phyloP scores from a whole-genome alignment of 495 filamentous ascomycete genomes.

The Trichoderma erinaceum region DNA sequence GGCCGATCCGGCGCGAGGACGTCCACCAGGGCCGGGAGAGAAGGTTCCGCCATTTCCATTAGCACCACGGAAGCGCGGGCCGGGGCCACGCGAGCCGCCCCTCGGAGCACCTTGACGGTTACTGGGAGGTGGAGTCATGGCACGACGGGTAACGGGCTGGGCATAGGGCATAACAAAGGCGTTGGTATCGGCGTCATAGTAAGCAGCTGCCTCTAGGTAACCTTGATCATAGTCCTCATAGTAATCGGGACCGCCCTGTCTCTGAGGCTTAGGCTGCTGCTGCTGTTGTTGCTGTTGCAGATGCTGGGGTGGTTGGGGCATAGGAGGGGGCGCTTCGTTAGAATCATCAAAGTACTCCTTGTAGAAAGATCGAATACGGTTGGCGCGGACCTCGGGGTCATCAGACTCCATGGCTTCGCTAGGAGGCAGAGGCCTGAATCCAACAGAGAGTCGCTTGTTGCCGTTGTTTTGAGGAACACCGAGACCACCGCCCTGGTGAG shows the following conservation, averaged over 20 bases:
- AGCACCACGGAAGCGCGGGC: slow-evolving; percentile 27
- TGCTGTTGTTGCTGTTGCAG: slow-evolving; percentile 20
- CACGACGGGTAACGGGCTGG: slow-evolving; percentile 76
- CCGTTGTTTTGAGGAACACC: slow-evolving; percentile 57
- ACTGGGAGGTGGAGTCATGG: slow-evolving; percentile 93
- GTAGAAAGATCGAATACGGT: slow-evolving; percentile 96
- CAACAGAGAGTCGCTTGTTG: slow-evolving; percentile 68
- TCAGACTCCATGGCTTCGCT: slow-evolving; percentile 61
- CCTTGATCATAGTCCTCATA: slow-evolving; percentile 65
- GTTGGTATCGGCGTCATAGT: slow-evolving; percentile 70
- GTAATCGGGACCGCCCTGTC: slow-evolving; percentile 44
- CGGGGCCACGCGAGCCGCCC: slow-evolving; percentile 21
- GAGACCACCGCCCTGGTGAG: slow-evolving; percentile 33
- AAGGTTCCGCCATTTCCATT: slow-evolving; percentile 6
- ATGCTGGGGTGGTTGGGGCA: slow-evolving; percentile 28
- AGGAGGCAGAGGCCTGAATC: slow-evolving; percentile 86
- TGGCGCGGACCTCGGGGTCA: slow-evolving; percentile 91
- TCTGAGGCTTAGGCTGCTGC: slow-evolving; percentile 20
- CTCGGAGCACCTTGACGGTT: slow-evolving; percentile 29
- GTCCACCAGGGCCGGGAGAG: slow-evolving; percentile 24
- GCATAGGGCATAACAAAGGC: slow-evolving; percentile 73
- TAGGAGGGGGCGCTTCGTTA: slow-evolving; percentile 33
- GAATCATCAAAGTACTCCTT: slow-evolving; percentile 97
- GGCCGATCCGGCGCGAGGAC: slow-evolving; percentile 40
- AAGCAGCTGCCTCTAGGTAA: slow-evolving; percentile 53